phyloP scores from a whole-genome alignment of 106 monocot species.

The Alisma plantagoaquatica region DNA sequence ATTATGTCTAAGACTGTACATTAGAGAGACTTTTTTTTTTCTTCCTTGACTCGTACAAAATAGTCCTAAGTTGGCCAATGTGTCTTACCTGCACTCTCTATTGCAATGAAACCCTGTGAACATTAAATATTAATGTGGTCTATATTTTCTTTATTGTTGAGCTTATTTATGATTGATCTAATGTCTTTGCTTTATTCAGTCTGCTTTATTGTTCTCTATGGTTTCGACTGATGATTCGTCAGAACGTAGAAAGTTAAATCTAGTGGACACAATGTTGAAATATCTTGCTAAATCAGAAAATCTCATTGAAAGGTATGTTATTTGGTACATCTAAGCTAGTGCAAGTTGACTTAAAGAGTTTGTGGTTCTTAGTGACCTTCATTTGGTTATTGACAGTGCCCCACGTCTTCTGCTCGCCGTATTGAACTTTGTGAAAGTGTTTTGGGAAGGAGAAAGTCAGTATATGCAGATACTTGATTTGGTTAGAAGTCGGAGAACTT shows the following conservation, averaged over 20 bases:
- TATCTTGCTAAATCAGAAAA: conserved; percentile 26
- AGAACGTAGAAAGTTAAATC: conserved; percentile 7
- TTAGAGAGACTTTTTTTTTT: no score
- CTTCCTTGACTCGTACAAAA: no score
- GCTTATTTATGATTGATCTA: no score
- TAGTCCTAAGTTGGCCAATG: no score
- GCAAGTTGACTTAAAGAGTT: not conserved
- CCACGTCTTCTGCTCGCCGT: conserved; percentile 37
- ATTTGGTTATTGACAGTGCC: conserved; percentile 17
- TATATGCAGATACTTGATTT: conserved; percentile 41
- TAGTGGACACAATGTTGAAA: conserved; percentile 31
- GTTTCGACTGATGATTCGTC: conserved; percentile 1
- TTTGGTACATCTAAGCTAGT: not conserved
- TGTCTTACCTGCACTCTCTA: no score
- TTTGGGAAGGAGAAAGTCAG: conserved; percentile 62
- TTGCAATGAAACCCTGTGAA: no score
- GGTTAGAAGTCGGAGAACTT: conserved; percentile 30
- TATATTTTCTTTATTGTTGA: no score
- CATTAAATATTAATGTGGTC: no score
- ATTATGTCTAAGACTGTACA: no score
- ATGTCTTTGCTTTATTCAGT: not conserved
- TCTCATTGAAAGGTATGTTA: conserved; percentile 35
- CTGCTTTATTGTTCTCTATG: not conserved
- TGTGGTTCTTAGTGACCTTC: not conserved
- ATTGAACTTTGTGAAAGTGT: conserved; percentile 50